phyloP scores from a whole-genome alignment of 2,329 filamentous ascomycete species.

The Exserohilum rostratum region DNA sequence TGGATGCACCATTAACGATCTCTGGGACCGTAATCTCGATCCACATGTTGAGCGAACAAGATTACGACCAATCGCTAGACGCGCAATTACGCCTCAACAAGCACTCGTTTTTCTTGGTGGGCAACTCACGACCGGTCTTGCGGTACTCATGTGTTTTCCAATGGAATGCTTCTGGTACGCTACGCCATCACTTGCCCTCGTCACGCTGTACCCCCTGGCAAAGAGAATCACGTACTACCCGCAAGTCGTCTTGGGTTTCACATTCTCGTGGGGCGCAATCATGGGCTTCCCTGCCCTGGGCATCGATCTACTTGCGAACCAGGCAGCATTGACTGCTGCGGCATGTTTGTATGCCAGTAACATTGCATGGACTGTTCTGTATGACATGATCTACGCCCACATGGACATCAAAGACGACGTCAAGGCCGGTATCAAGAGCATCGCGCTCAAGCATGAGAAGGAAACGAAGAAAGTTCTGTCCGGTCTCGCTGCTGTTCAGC shows the following conservation, averaged over 20 bases:
- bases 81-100: slow-evolving; percentile 74
- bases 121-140: slow-evolving; percentile 76
- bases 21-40: slow-evolving; percentile 88
- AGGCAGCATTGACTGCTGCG: slow-evolving; percentile 68
- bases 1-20: slow-evolving; percentile 87
- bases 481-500: slow-evolving; percentile 71
- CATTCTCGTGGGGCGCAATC: slow-evolving; percentile 87
- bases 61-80: slow-evolving; percentile 78
- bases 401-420: slow-evolving; percentile 88
- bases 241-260: slow-evolving; percentile 80
- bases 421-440: slow-evolving; percentile 87
- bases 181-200: slow-evolving; percentile 74
- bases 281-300: slow-evolving; percentile 87
- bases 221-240: slow-evolving; percentile 89
- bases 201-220: slow-evolving; percentile 78
- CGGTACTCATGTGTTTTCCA: slow-evolving; percentile 77
- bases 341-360: slow-evolving; percentile 77
- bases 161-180: slow-evolving; percentile 75
- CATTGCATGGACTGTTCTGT: slow-evolving; percentile 83
- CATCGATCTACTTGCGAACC: slow-evolving; percentile 71
- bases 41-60: slow-evolving; percentile 77
- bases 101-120: slow-evolving; percentile 75
- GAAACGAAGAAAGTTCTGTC: slow-evolving; percentile 78
- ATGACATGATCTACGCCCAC: slow-evolving; percentile 93
- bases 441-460: slow-evolving; percentile 77